Conservation (phyloP, 495 filamentous ascomycete genomes). For the Chlorociboria aeruginascens region DNA sequence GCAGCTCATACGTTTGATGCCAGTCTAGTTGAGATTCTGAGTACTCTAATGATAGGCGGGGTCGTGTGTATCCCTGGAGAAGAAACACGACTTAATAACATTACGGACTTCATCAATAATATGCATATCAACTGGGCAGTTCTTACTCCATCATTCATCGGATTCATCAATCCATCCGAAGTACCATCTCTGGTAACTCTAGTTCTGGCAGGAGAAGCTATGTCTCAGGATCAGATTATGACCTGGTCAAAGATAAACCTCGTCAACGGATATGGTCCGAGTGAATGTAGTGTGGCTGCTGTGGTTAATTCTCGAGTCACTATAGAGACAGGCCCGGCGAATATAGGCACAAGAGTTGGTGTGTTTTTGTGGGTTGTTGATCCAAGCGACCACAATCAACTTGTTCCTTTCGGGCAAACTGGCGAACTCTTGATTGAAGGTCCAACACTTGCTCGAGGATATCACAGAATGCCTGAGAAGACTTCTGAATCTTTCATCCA, state of each 20-base stretch:
- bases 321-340: slow-evolving; percentile 15
- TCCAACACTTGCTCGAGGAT: slow-evolving; percentile 36
- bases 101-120: slow-evolving; percentile 24
- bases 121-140: slow-evolving; percentile 24
- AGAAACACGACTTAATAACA: slow-evolving; percentile 25
- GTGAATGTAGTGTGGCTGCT: slow-evolving; percentile 23
- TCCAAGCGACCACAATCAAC: slow-evolving; percentile 33
- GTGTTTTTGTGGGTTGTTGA: slow-evolving; percentile 45
- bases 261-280: slow-evolving; percentile 47
- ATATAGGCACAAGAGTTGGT: slow-evolving; percentile 28
- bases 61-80: slow-evolving; percentile 37
- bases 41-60: slow-evolving; percentile 52
- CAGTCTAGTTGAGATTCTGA: slow-evolving; percentile 76
- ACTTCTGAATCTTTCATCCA: slow-evolving; percentile 19
- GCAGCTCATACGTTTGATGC: slow-evolving; percentile 53
- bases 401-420: slow-evolving; percentile 44
- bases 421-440: slow-evolving; percentile 57
- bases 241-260: slow-evolving; percentile 42
- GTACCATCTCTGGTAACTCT: slow-evolving; percentile 31
- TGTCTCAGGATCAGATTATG: slow-evolving; percentile 37
- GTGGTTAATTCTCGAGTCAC: neutral
- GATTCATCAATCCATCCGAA: slow-evolving; percentile 28
- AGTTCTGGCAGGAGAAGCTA: slow-evolving; percentile 37
- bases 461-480: slow-evolving; percentile 24
- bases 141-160: slow-evolving; percentile 36